A percentile compares a stretch with the other conserved stretches of the same genome.
Evolutionary conservation across 805 yeast genomes (phyloP).

Genomic region (Kodamaea sagamina): DNA sequence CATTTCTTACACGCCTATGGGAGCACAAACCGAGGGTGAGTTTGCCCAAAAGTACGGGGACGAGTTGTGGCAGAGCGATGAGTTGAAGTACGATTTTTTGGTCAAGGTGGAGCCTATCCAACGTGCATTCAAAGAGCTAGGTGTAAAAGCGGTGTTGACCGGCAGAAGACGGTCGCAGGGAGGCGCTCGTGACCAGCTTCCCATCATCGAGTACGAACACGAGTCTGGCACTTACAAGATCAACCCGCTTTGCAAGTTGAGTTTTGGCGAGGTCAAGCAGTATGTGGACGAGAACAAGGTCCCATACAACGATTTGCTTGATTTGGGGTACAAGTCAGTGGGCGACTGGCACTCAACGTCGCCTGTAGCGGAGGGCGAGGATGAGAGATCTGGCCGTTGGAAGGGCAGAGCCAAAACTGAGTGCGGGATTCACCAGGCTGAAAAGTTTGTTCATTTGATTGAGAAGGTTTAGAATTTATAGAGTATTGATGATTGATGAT

Average conservation of each 20-base stretch:
- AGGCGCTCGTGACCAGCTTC: constrained; percentile 70
- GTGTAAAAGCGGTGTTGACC: constrained; percentile 83
- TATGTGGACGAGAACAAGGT: constrained; percentile 73
- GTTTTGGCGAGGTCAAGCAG: constrained; percentile 64
- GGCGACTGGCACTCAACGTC: constrained; percentile 95
- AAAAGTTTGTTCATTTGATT: constrained; percentile 67
- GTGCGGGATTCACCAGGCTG: constrained; percentile 89
- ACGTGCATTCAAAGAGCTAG: constrained; percentile 73
- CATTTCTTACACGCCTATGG: constrained; percentile 69
- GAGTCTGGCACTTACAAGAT: constrained; percentile 74
- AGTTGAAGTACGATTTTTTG: constrained; percentile 74
- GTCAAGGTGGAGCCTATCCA: constrained; percentile 93
- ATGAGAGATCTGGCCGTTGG: constrained; percentile 97
- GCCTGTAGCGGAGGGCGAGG: constrained; percentile 89
- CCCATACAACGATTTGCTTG: constrained; percentile 82
- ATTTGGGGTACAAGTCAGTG: constrained; percentile 84
- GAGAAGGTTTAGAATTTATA: constrained; percentile 8
- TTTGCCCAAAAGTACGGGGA: constrained; percentile 73
- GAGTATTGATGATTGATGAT: neutral
- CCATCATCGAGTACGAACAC: constrained; percentile 75
- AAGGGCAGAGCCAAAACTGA: constrained; percentile 89
- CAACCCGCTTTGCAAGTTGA: constrained; percentile 87
- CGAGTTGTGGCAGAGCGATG: constrained; percentile 80
- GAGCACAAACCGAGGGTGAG: constrained; percentile 55
- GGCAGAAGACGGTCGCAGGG: constrained; percentile 93